These are phyloP conservation scores for Bryopsis sp. DNA, from an alignment of 139 green algal species.

Conservation along the genomic window DNA sequence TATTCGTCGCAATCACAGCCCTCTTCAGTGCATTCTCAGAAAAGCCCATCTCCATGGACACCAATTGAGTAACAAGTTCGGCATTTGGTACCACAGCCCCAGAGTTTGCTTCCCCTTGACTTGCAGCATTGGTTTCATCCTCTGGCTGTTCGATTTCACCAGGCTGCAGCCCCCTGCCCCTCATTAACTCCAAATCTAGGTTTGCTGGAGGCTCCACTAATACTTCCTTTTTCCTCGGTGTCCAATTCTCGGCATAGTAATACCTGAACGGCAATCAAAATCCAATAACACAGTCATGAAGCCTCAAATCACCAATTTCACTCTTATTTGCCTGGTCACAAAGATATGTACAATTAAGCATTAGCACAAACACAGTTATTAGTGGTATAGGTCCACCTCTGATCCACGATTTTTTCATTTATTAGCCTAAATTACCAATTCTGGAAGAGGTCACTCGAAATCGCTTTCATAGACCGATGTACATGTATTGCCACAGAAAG, in stretches of 20 bases:
- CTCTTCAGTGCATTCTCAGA: constrained; percentile 61
- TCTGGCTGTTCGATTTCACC: constrained; percentile 74
- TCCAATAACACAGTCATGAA: too few species aligned
- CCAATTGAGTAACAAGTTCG: constrained; percentile 47
- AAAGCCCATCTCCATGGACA: constrained; percentile 87
- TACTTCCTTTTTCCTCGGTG: constrained; percentile 81
- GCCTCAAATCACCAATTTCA: too few species aligned
- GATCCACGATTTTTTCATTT: too few species aligned
- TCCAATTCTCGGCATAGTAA: constrained; percentile 72
- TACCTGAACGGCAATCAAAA: constrained; percentile 51
- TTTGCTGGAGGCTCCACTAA: constrained; percentile 71
- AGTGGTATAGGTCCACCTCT: too few species aligned
- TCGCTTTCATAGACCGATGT: too few species aligned
- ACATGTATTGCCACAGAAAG: too few species aligned
- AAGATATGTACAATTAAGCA: too few species aligned
- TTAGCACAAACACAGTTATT: too few species aligned
- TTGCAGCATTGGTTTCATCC: constrained; percentile 21
- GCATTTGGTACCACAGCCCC: constrained; percentile 28
- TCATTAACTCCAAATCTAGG: constrained; percentile 70
- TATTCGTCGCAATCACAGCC: constrained; percentile 47
- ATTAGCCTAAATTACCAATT: too few species aligned
- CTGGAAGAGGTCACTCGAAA: too few species aligned
- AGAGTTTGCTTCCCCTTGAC: background rate
- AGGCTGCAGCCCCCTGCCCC: constrained; percentile 44
- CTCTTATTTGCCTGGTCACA: too few species aligned